These are phyloP conservation scores for Noccaea bulbosa DNA, from an alignment of 345 rosid genomes.

Conservation along the genomic window DNA sequence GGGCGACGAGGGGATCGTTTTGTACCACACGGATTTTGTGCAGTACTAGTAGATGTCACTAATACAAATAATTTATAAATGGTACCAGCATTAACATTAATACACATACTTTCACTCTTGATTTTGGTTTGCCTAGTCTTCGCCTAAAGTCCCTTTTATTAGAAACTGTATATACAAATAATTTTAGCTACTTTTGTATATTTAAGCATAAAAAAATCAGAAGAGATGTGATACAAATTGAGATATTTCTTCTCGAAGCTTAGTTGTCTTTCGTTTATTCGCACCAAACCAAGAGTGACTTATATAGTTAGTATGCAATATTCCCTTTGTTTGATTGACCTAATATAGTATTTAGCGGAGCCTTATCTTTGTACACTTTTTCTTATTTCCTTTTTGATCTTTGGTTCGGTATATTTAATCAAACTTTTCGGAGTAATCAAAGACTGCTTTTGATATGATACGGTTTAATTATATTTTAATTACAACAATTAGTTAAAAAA, in stretches of 20 bases:
- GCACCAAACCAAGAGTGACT: constrained; percentile 15
- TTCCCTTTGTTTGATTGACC: constrained; percentile 32
- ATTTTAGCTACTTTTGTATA: background rate
- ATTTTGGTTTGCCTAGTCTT: background rate
- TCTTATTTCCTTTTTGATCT: constrained; percentile 25
- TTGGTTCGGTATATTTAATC: constrained; percentile 41
- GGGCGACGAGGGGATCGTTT: constrained; percentile 29
- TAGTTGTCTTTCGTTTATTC: constrained; percentile 24
- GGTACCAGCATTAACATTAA: constrained; percentile 17
- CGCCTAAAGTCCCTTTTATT: constrained; percentile 5
- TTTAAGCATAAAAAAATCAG: background rate
- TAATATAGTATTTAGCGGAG: constrained; percentile 38
- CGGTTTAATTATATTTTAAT: constrained; percentile 14
- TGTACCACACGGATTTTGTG: constrained; percentile 32
- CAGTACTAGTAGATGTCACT: constrained; percentile 36
- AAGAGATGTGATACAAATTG: constrained; percentile 10
- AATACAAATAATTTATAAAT: constrained; percentile 12
- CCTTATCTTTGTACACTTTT: constrained; percentile 40
- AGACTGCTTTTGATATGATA: constrained; percentile 32
- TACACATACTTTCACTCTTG: background rate
- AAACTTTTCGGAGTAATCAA: constrained; percentile 24
- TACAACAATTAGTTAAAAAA: background rate
- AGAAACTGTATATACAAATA: background rate
- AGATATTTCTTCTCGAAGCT: constrained; percentile 27
- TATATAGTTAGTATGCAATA: constrained; percentile 17